Percentiles rank a stretch among this genome's conserved stretches.
These are phyloP conservation scores for Acacia confusa DNA, from an alignment of 306 rosid genomes.

Conservation along the genomic window DNA sequence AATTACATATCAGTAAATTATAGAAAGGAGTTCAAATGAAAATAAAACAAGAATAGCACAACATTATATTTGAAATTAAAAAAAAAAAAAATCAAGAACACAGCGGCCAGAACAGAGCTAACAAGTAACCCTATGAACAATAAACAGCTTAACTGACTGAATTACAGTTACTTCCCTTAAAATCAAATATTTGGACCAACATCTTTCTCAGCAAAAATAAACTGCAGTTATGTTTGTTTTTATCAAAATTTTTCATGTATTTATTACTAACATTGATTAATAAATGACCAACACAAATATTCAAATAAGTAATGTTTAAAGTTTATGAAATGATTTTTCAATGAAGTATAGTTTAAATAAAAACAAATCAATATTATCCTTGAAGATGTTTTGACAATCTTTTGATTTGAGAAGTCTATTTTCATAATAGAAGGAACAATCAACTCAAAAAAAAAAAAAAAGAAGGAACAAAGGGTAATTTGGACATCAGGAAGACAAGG, in stretches of 20 bases:
- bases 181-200: neutral
- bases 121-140: neutral
- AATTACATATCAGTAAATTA: no score
- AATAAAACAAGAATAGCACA: neutral
- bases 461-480: neutral
- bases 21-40: neutral
- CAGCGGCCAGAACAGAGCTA: neutral
- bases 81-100: no score
- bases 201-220: neutral
- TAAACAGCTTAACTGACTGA: neutral
- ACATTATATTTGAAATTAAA: no score
- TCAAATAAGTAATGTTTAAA: neutral
- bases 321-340: neutral
- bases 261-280: neutral
- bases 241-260: neutral
- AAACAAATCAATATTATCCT: neutral
- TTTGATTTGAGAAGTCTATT: neutral
- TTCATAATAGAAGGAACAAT: neutral
- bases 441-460: neutral
- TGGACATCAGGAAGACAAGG: neutral
- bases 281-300: neutral
- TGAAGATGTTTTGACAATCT: neutral
- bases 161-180: neutral
- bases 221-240: neutral
- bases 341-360: neutral